Percentiles rank a stretch among this genome's conserved stretches.
These are phyloP conservation scores for Boeremia exigua DNA, from an alignment of 2,329 filamentous ascomycete genomes.

Conservation along the genomic window DNA sequence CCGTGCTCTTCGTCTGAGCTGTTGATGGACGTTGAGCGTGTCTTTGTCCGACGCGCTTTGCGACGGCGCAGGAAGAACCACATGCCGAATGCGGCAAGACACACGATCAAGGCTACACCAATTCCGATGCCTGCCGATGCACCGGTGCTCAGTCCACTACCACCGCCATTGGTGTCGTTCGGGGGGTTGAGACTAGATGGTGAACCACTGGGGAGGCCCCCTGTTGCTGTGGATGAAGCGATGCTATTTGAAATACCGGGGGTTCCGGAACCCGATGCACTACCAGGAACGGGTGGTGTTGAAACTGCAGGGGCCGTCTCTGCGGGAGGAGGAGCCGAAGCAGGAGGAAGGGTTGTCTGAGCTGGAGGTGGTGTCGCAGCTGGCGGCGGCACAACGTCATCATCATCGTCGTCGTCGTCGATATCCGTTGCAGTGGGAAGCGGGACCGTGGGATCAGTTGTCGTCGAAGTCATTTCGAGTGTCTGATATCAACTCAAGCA, in stretches of 20 bases:
- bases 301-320: not conserved
- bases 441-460: slow-evolving; percentile 19
- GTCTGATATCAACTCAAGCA: too few species aligned
- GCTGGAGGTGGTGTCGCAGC: slow-evolving; percentile 5
- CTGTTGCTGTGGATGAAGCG: slow-evolving; percentile 7
- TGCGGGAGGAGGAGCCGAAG: not conserved
- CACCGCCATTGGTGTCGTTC: not conserved
- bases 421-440: slow-evolving; percentile 15
- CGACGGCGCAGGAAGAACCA: slow-evolving; percentile 24
- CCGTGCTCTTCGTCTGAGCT: slow-evolving; percentile 25
- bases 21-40: not conserved
- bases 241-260: not conserved
- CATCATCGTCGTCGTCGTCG: slow-evolving; percentile 20
- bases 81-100: slow-evolving; percentile 16
- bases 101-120: slow-evolving; percentile 20
- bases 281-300: not conserved
- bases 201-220: slow-evolving; percentile 3
- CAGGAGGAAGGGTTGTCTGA: slow-evolving; percentile 2
- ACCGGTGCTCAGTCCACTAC: slow-evolving; percentile 13
- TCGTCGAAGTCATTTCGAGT: slow-evolving; percentile 12
- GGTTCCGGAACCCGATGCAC: not conserved
- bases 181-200: not conserved
- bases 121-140: slow-evolving; percentile 27
- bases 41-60: slow-evolving; percentile 9
- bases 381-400: slow-evolving; percentile 12